These are phyloP conservation scores for Aureobasidium subglaciale DNA, from an alignment of 2,329 filamentous ascomycete genomes.

Conservation along the genomic window DNA sequence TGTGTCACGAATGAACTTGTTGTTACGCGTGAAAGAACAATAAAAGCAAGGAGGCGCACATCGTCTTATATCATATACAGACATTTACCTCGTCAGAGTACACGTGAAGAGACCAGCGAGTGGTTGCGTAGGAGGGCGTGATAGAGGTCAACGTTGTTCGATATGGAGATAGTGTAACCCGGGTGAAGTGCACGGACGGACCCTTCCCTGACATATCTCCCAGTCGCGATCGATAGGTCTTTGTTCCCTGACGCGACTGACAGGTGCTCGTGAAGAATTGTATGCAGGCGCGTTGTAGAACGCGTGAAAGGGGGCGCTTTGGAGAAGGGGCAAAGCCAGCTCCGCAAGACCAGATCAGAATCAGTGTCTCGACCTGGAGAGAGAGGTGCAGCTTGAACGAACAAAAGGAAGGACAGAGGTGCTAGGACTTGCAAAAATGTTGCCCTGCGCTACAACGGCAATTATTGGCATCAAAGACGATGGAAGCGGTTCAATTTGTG, in stretches of 20 bases:
- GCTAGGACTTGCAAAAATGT: background rate
- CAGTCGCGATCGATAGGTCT: constrained; percentile 8
- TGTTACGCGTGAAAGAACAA: constrained; percentile 11
- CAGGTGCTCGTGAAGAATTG: constrained; percentile 5
- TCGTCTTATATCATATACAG: constrained; percentile 7
- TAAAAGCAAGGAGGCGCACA: constrained; percentile 10
- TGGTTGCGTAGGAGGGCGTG: constrained; percentile 13
- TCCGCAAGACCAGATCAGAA: background rate
- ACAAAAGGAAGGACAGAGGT: background rate
- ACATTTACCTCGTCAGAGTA: background rate
- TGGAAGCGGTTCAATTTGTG: background rate
- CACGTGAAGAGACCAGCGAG: background rate
- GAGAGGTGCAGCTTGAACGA: background rate
- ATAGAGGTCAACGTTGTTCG: constrained; percentile 11
- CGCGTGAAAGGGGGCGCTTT: constrained; percentile 11
- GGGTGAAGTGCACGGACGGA: constrained; percentile 12
- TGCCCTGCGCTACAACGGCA: constrained; percentile 13
- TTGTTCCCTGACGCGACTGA: constrained; percentile 1
- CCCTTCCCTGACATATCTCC: constrained; percentile 1
- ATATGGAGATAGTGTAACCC: constrained; percentile 13
- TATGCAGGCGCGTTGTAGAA: constrained; percentile 14
- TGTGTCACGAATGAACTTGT: constrained; percentile 10
- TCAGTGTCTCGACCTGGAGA: background rate
- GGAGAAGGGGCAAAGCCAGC: background rate
- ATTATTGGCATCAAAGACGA: background rate